These are phyloP conservation scores for Durotheca rogersii DNA, from an alignment of 495 filamentous ascomycete species.

Conservation along the genomic window DNA sequence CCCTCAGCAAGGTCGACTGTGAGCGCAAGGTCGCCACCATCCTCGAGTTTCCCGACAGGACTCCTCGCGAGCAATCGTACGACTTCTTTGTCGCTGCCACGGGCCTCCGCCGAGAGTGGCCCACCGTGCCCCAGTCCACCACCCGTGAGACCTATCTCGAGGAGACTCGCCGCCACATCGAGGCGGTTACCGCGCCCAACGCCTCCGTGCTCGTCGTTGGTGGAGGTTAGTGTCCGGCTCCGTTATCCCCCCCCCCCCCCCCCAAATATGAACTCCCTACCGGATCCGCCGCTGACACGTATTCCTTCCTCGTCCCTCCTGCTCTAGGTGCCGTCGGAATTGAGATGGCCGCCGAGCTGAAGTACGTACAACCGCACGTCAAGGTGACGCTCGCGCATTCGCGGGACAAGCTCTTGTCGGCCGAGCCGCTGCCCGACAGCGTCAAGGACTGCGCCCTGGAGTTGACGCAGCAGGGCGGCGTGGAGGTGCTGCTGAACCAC, in stretches of 20 bases:
- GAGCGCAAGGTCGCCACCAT: constrained; percentile 52
- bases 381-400: constrained; percentile 70
- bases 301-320: neutral
- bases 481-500: constrained; percentile 56
- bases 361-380: constrained; percentile 55
- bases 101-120: constrained; percentile 61
- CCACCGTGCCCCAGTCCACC: constrained; percentile 60
- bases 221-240: constrained; percentile 35
- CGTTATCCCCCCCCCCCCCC: neutral
- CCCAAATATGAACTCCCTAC: neutral
- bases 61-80: constrained; percentile 48
- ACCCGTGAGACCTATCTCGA: constrained; percentile 54
- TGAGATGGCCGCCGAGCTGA: constrained; percentile 70
- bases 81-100: constrained; percentile 65
- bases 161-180: constrained; percentile 54
- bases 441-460: constrained; percentile 56
- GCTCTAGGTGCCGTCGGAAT: constrained; percentile 64
- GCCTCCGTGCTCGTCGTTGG: constrained; percentile 63
- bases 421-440: constrained; percentile 66
- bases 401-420: constrained; percentile 59
- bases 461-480: constrained; percentile 53
- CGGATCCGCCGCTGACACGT: neutral
- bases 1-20: constrained; percentile 54
- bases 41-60: constrained; percentile 28
- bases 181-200: constrained; percentile 36